Evolutionary conservation across 192 early-diverging fungal species (phyloP).

Genomic region (Fimicolochytrium jonesii): DNA sequence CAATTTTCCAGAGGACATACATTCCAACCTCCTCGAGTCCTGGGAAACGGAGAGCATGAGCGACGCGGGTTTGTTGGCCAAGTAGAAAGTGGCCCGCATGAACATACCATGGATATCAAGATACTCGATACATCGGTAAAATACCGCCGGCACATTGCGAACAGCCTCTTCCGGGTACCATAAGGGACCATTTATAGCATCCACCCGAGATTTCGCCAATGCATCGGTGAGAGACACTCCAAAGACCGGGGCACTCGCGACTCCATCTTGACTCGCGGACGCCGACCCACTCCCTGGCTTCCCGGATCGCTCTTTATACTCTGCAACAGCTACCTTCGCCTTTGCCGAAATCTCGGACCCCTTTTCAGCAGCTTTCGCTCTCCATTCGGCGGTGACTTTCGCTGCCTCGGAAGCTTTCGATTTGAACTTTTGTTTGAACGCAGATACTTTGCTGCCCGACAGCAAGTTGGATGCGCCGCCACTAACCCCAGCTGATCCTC

Average conservation of each 20-base stretch:
- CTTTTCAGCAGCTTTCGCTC: conserved; percentile 15
- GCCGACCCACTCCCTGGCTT: background rate
- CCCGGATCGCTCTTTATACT: conserved; percentile 1
- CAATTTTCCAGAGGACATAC: no score
- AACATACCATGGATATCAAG: conserved; percentile 59
- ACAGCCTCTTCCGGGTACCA: conserved; percentile 24
- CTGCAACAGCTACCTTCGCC: conserved; percentile 11
- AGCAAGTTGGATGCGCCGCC: no score
- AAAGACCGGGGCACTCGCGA: background rate
- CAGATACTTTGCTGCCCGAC: no score
- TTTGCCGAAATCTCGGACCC: conserved; percentile 4
- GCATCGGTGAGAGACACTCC: conserved; percentile 2
- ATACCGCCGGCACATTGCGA: conserved; percentile 84
- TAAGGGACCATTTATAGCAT: background rate
- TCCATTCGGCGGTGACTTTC: conserved; percentile 22
- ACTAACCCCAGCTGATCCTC: no score
- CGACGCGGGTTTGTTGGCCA: no score
- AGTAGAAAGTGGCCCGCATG: no score
- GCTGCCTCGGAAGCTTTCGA: conserved; percentile 21
- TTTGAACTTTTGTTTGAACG: conserved; percentile 19
- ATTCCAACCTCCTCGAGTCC: conserved; percentile 80
- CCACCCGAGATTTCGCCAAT: background rate
- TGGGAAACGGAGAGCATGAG: no score
- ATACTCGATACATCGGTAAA: conserved; percentile 95
- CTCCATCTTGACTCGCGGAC: background rate